These are phyloP conservation scores for Fonsecaea nubica DNA, from an alignment of 2,329 filamentous ascomycete species.

Conservation along the genomic window DNA sequence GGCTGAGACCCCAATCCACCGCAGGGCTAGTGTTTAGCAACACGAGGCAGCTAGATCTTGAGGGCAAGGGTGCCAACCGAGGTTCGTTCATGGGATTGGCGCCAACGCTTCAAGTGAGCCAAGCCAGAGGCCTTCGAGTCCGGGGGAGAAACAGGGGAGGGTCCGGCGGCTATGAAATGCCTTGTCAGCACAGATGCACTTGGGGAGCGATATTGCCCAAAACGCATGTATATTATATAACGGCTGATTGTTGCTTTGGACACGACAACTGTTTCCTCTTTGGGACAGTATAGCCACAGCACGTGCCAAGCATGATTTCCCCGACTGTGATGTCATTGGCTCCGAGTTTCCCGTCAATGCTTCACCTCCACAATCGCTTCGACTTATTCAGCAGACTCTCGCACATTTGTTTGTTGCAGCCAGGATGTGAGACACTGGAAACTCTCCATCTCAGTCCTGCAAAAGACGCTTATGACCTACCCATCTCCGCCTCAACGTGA, in stretches of 20 bases:
- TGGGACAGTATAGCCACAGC: neutral
- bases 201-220: neutral
- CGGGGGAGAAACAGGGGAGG: neutral
- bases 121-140: neutral
- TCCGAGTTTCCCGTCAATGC: neutral
- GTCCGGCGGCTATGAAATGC: neutral
- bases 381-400: neutral
- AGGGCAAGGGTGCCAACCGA: neutral
- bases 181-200: neutral
- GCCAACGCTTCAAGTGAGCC: neutral
- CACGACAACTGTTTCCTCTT: neutral
- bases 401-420: neutral
- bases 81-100: neutral
- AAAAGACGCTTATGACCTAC: neutral
- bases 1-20: neutral
- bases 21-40: neutral
- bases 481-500: neutral
- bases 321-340: neutral
- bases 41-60: neutral
- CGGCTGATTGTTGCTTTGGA: constrained; percentile 3
- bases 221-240: constrained; percentile 1
- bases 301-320: neutral
- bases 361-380: neutral
- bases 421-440: neutral
- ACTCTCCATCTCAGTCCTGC: neutral